Base-by-base conservation (phyloP, 257 asterid genomes). In the Schizonepeta tenuifolia region DNA sequence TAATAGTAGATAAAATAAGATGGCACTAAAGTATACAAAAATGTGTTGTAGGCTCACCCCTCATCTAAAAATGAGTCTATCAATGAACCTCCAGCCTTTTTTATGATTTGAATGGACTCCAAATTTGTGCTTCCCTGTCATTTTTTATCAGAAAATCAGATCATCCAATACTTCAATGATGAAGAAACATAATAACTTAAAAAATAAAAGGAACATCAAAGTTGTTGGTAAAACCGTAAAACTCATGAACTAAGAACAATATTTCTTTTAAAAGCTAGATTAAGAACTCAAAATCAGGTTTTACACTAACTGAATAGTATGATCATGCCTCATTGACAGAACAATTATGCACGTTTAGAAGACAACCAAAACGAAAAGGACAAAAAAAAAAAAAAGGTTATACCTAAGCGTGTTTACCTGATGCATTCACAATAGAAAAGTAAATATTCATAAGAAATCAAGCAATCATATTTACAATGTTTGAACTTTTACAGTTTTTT, bases 101-200 rank as follows among this genome's bases (percentile, higher is more conserved):
- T 93, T 56, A 93, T 93, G 73, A 93, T 90, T 78, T 93, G 98
- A 70, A 93, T 93, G 77, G 98, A 41, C 84, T 88, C 98, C 82
- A 92, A 86, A 74, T 92, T 92, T 64, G 98, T 90, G 69, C 96
- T 92, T 21, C 98, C 98, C 96, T 92, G 94, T 56, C 50, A 83
- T 75, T 81, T 70, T 28, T 62, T 1, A 70, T n/a, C 43, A 71
- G 13, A 12, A 55, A 31, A 69, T 67, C 47, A 58, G 65, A 59
- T 65, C 46, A 67, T 49, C 2, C 15, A 50, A 65, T 38, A 68
- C 22, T 51, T 65, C 6, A 7, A 63, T 21, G 47, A 28, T 12
- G 13, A 67, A 22, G 20, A 22, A 4, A 31, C 7, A 51, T 33
- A 49, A 41, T 18, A 41, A 65, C 11, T 4, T n/a, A 38, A 24